Percentiles rank a stretch among this genome's conserved stretches.
Evolutionary conservation across 192 early-diverging fungal species (phyloP).

Genomic region (Obelidium mucronatum): DNA sequence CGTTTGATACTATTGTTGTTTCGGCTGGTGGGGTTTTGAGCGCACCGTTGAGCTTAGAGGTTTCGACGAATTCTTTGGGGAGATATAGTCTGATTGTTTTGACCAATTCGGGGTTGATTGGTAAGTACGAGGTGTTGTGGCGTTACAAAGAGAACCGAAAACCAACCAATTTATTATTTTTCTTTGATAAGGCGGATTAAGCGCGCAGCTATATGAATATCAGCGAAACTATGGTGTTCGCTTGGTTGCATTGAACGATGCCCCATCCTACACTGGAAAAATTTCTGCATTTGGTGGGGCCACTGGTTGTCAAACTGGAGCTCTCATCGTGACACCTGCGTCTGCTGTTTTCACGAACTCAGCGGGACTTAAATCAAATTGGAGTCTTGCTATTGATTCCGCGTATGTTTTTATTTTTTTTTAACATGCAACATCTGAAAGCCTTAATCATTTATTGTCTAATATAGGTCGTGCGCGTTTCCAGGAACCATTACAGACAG

Average conservation of each 20-base stretch:
- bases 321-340: background rate
- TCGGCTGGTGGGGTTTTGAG: background rate
- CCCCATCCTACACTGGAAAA: background rate
- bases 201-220: constrained; percentile 17
- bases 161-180: constrained; percentile 20
- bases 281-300: background rate
- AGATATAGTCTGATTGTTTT: constrained; percentile 15
- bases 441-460: no score
- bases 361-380: constrained; percentile 5
- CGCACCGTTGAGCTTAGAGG: background rate
- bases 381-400: background rate
- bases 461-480: no score
- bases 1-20: constrained; percentile 2
- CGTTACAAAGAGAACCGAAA: no score
- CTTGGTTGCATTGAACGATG: constrained; percentile 18
- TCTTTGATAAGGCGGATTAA: background rate
- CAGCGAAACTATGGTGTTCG: no score
- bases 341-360: background rate
- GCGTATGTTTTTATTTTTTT: no score
- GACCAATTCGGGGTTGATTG: background rate
- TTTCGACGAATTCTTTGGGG: background rate
- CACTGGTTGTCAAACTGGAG: background rate
- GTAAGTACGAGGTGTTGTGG: no score
- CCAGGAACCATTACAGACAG: no score
- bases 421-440: no score